phyloP scores from a whole-genome alignment of 1,139 yeast species.

The Meyerozyma sp. region DNA sequence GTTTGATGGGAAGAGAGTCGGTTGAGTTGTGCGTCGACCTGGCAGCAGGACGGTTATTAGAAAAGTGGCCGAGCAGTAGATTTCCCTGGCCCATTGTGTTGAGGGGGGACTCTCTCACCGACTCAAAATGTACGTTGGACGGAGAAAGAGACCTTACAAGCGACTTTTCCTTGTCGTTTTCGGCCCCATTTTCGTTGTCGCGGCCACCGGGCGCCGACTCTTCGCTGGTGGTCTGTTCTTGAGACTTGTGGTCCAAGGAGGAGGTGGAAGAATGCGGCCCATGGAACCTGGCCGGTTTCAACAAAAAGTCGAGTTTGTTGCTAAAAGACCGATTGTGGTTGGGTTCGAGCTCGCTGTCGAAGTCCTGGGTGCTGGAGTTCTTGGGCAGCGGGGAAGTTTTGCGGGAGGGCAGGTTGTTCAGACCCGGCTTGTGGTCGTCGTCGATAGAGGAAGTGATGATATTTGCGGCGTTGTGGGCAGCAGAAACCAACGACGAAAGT shows the following conservation, averaged over 20 bases:
- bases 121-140: slow-evolving; percentile 46
- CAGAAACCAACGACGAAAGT: slow-evolving; percentile 23
- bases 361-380: background rate
- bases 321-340: slow-evolving; percentile 7
- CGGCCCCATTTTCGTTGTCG: background rate
- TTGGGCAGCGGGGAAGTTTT: background rate
- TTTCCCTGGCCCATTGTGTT: slow-evolving; percentile 71
- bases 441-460: slow-evolving; percentile 12
- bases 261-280: slow-evolving; percentile 5
- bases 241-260: slow-evolving; percentile 2
- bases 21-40: slow-evolving; percentile 10
- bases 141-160: slow-evolving; percentile 8
- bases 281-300: slow-evolving; percentile 13
- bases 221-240: slow-evolving; percentile 1
- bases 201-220: slow-evolving; percentile 3
- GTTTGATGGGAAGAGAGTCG: slow-evolving; percentile 10
- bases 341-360: background rate
- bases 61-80: slow-evolving; percentile 52
- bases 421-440: slow-evolving; percentile 3
- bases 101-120: slow-evolving; percentile 52
- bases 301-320: slow-evolving; percentile 14
- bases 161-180: slow-evolving; percentile 1
- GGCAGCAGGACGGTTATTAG: background rate
- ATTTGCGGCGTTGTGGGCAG: slow-evolving; percentile 28
- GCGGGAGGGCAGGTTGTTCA: background rate